These are phyloP conservation scores for Metschnikowia picachoensis DNA, from an alignment of 805 yeast species.

Conservation along the genomic window DNA sequence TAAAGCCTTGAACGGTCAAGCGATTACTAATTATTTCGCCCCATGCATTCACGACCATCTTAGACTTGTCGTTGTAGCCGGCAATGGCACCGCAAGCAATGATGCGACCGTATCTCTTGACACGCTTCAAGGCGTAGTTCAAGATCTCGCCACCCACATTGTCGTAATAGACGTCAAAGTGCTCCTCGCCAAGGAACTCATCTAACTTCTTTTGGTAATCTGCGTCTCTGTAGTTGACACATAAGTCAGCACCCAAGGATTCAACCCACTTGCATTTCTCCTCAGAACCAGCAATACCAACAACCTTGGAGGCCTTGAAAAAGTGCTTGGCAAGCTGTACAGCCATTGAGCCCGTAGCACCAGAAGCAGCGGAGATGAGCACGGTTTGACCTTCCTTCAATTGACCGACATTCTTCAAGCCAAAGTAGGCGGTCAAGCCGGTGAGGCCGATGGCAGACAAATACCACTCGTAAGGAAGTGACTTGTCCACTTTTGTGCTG, in stretches of 20 bases:
- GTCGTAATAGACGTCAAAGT: slow-evolving; percentile 54
- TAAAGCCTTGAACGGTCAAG: slow-evolving; percentile 50
- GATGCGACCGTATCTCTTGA: slow-evolving; percentile 42
- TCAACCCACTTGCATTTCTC: slow-evolving; percentile 54
- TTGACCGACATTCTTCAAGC: slow-evolving; percentile 46
- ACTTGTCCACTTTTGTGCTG: slow-evolving; percentile 27
- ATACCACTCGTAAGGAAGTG: slow-evolving; percentile 39
- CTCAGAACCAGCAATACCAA: slow-evolving; percentile 60
- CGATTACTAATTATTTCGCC: slow-evolving; percentile 45
- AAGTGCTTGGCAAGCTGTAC: slow-evolving; percentile 55
- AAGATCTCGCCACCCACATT: slow-evolving; percentile 62
- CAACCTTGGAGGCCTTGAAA: slow-evolving; percentile 50
- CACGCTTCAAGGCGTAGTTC: slow-evolving; percentile 38
- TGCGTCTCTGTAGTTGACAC: slow-evolving; percentile 50
- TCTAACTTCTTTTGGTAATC: slow-evolving; percentile 24
- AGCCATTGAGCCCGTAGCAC: slow-evolving; percentile 63
- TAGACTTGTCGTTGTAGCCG: slow-evolving; percentile 46
- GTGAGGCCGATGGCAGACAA: slow-evolving; percentile 53
- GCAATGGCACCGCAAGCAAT: slow-evolving; percentile 65
- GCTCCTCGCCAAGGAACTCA: slow-evolving; percentile 40
- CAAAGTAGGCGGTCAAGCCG: slow-evolving; percentile 58
- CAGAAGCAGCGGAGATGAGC: slow-evolving; percentile 63
- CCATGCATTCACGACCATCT: slow-evolving; percentile 39
- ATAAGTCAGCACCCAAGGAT: slow-evolving; percentile 50
- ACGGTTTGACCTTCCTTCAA: slow-evolving; percentile 44